Evolutionary conservation across 441 rosid species (phyloP), one percentile per base, ranked within the genome.

Genomic region (Pelargonium fulgidum): DNA sequence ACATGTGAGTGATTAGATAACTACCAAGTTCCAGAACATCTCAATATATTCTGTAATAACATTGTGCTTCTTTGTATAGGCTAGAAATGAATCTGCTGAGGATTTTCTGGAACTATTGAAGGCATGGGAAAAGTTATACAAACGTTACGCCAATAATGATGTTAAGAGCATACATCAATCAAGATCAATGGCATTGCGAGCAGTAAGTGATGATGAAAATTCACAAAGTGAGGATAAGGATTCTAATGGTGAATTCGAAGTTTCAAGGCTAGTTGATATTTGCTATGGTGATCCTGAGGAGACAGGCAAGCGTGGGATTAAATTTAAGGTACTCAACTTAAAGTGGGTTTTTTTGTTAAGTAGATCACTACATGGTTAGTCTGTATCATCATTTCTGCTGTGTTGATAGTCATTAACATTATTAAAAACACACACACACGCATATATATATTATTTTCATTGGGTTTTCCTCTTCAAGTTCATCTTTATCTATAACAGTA

Each of bases 41-140:
- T 7, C 50, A 58, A 22, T 39, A 17, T 56, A 41, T 67, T 52
- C 20, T 64, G 64, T 24, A 26, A 63, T 67, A 39, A 33, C 48
- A 2, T 52, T 68, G 36, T 72, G 47, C 64, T 74, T 75, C 69
- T 76, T 75, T 54, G 11, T 77, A 63, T 71, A 94, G 99, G 91
- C 90, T 67, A 84, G 93, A 81, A 87, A 88, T 87, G 99, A 88
- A 79, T 77, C 88, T 73, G 96, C 97, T 48, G 91, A 86, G 72
- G 91, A 91, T 73, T 94, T 94, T 77, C 96, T 91, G 74, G 74
- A 75, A 78, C 91, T 94, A 39, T 71, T 94, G 83, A 94, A 86
- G 80, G 93, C 84, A 86, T 94, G 97, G 97, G 81, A 81, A 63
- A 90, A 85, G 79, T 76, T 94, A 62, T 89, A 92, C 86, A 88